A percentile compares a stretch with the other conserved stretches of the same genome.
phyloP scores from a whole-genome alignment of 2,329 filamentous ascomycete species.

The Leptographium radiaticola region DNA sequence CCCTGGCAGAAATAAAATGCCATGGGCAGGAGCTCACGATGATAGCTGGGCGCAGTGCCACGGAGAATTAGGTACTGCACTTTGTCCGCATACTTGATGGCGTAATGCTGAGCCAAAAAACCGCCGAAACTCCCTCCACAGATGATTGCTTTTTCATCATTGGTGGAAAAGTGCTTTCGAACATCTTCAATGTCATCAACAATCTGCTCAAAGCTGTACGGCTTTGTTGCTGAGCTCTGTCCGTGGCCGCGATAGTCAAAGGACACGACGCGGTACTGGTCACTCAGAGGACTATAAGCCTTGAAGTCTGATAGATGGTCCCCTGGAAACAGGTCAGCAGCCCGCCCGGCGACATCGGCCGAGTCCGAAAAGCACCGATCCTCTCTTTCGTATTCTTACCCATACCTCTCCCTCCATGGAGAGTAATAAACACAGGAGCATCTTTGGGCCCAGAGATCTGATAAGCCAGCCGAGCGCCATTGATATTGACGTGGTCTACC shows the following conservation, averaged over 20 bases:
- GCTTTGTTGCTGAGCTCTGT: constrained; percentile 19
- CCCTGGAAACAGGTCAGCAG: constrained; percentile 5
- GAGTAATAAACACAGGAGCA: constrained; percentile 21
- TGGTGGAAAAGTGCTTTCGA: constrained; percentile 15
- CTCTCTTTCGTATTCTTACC: too few relatives aligned
- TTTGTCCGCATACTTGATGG: constrained; percentile 20
- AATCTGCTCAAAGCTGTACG: constrained; percentile 23
- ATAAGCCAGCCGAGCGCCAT: constrained; percentile 21
- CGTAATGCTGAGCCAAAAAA: constrained; percentile 25
- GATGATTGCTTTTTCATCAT: constrained; percentile 17
- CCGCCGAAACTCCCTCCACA: constrained; percentile 27
- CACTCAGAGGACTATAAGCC: constrained; percentile 17
- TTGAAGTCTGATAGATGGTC: constrained; percentile 21
- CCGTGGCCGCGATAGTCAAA: constrained; percentile 25
- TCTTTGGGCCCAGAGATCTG: constrained; percentile 16
- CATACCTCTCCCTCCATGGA: constrained; percentile 24
- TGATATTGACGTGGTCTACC: constrained; percentile 18
- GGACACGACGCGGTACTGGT: constrained; percentile 19
- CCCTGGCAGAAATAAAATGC: too few relatives aligned
- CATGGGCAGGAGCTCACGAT: constrained; percentile 10
- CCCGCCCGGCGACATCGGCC: too few relatives aligned
- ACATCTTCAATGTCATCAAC: constrained; percentile 24
- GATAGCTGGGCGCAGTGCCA: constrained; percentile 23
- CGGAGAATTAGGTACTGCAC: constrained; percentile 22
- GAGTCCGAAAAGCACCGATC: too few relatives aligned